These are phyloP conservation scores for Colletotrichum theobromicola DNA, from an alignment of 2,329 filamentous ascomycete species.

Conservation along the genomic window DNA sequence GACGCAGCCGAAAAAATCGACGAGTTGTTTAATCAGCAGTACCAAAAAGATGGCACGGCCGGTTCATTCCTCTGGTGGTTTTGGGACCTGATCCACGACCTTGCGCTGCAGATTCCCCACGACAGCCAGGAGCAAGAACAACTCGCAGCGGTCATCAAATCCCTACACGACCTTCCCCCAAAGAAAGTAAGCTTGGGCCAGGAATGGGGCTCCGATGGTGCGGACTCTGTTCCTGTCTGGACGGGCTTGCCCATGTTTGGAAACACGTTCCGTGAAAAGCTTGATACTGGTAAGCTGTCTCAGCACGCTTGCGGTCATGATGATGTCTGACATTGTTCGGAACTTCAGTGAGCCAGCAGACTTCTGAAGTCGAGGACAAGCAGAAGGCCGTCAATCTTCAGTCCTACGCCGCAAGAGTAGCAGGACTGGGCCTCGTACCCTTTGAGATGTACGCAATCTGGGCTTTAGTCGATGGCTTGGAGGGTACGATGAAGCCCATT, in stretches of 20 bases:
- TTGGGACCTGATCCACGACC: background rate
- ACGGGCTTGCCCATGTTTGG: background rate
- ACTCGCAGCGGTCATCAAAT: background rate
- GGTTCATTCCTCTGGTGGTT: background rate
- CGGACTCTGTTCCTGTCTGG: background rate
- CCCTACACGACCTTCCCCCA: background rate
- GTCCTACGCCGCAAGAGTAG: background rate
- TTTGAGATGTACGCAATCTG: background rate
- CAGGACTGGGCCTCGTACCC: background rate
- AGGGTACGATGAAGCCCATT: background rate
- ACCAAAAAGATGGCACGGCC: background rate
- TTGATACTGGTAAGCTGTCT: background rate
- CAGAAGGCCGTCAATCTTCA: background rate
- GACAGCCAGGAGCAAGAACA: background rate
- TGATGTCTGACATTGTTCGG: background rate
- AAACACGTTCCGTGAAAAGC: background rate
- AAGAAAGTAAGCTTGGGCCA: background rate
- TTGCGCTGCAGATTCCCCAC: background rate
- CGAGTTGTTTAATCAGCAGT: background rate
- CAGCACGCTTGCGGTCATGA: background rate
- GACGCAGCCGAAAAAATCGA: background rate
- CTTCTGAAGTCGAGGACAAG: background rate
- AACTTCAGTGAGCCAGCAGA: background rate
- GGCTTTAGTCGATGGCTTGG: background rate
- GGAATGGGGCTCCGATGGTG: background rate